These are phyloP conservation scores for Fraxinus angustifolia DNA, from an alignment of 305 asterid genomes.

Conservation along the genomic window DNA sequence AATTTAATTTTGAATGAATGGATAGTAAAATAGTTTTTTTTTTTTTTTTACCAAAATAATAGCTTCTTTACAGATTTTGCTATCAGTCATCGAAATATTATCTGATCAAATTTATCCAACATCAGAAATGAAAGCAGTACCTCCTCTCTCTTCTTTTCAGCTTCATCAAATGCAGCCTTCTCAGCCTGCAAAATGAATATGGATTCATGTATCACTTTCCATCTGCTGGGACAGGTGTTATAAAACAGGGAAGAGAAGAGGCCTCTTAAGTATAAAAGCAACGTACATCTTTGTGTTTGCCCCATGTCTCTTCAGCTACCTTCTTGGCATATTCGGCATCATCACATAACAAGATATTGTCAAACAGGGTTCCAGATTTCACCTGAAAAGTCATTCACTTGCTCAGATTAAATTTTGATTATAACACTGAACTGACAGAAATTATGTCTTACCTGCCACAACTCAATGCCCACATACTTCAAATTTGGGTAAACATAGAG, in stretches of 20 bases:
- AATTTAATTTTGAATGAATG: not conserved
- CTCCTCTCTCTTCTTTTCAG: slow-evolving; percentile 50
- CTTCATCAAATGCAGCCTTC: slow-evolving; percentile 48
- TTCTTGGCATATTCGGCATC: slow-evolving; percentile 86
- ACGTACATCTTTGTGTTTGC: slow-evolving; percentile 83
- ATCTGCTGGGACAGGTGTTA: not conserved
- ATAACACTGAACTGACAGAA: not conserved
- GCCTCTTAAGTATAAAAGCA: not conserved
- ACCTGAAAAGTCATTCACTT: slow-evolving; percentile 44
- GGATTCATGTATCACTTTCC: slow-evolving; percentile 9
- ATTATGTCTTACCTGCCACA: slow-evolving; percentile 69
- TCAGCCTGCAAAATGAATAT: slow-evolving; percentile 55
- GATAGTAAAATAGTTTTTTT: not conserved
- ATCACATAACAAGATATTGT: slow-evolving; percentile 69
- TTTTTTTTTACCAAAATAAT: not conserved
- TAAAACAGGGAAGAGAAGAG: not conserved
- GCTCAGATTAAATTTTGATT: not conserved
- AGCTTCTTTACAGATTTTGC: not conserved
- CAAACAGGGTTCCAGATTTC: slow-evolving; percentile 94
- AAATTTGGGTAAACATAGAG: slow-evolving; percentile 75
- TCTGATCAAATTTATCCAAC: not conserved
- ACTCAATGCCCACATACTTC: slow-evolving; percentile 91
- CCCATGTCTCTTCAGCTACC: slow-evolving; percentile 92
- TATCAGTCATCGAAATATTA: not conserved
- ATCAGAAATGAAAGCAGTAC: slow-evolving; percentile 27